Evolutionary conservation across 768 basidiomycete species (phyloP).

Genomic region (Sutorius australiensis): DNA sequence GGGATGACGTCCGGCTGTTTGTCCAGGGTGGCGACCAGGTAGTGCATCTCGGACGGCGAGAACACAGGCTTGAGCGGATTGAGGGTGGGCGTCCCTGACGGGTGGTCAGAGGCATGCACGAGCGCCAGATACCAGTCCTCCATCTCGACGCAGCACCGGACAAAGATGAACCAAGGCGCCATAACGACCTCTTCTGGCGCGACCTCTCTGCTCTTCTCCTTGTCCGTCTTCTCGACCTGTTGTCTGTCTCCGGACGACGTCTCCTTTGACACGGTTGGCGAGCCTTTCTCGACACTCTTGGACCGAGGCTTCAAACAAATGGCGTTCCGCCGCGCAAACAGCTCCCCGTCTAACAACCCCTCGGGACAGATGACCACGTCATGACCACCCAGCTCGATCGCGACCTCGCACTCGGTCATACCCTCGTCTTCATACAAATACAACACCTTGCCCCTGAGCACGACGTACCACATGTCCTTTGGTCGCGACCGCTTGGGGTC

Average conservation of each 20-base stretch:
- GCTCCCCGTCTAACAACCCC: constrained; percentile 76
- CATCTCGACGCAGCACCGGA: constrained; percentile 85
- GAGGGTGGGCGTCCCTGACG: constrained; percentile 59
- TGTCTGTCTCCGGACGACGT: constrained; percentile 38
- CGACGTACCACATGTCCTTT: constrained; percentile 91
- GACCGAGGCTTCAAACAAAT: constrained; percentile 67
- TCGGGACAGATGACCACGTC: constrained; percentile 74
- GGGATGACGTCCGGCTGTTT: constrained; percentile 94
- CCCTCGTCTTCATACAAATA: constrained; percentile 93
- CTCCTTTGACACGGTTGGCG: constrained; percentile 53
- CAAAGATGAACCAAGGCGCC: constrained; percentile 92
- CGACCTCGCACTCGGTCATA: constrained; percentile 87
- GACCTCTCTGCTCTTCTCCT: constrained; percentile 32
- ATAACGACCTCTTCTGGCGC: constrained; percentile 50
- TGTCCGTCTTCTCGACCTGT: constrained; percentile 29
- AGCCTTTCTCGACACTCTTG: constrained; percentile 29
- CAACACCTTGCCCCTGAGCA: constrained; percentile 85
- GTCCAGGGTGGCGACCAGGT: constrained; percentile 81
- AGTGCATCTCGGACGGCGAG: constrained; percentile 72
- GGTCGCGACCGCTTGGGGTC: constrained; percentile 81
- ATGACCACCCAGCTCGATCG: constrained; percentile 79
- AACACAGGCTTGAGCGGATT: constrained; percentile 63
- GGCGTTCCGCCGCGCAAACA: constrained; percentile 87
- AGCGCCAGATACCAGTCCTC: constrained; percentile 95
- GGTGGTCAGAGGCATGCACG: constrained; percentile 66